Evolutionary conservation across 345 rosid species (phyloP).

Genomic region (Nasturtium officinale): DNA sequence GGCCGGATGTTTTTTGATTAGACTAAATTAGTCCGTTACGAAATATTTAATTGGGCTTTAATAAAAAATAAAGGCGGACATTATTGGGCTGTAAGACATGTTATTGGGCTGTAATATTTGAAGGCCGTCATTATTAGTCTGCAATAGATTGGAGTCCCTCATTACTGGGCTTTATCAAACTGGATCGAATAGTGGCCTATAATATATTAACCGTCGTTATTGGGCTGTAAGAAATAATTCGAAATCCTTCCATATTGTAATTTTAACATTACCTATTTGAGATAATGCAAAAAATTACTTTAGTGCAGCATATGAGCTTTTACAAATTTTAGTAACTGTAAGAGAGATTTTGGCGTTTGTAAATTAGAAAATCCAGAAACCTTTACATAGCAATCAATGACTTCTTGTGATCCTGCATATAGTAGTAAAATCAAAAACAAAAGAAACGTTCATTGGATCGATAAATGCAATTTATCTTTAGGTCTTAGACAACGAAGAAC

Average conservation of each 20-base stretch:
- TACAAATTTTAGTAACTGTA: constrained; percentile 13
- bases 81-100: too few relatives aligned
- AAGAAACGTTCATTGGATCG: background rate
- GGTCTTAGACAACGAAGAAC: background rate
- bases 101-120: too few relatives aligned
- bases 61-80: too few relatives aligned
- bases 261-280: background rate
- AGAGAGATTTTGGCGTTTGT: constrained; percentile 1
- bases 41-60: too few relatives aligned
- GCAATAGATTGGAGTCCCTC: too few relatives aligned
- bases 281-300: background rate
- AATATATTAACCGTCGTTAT: too few relatives aligned
- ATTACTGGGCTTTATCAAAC: too few relatives aligned
- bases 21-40: too few relatives aligned
- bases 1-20: too few relatives aligned
- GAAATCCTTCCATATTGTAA: background rate
- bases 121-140: too few relatives aligned
- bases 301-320: background rate
- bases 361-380: constrained; percentile 3
- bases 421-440: constrained; percentile 8
- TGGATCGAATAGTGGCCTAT: too few relatives aligned
- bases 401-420: constrained; percentile 48
- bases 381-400: constrained; percentile 19
- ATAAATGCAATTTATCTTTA: background rate
- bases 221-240: background rate